These are phyloP conservation scores for Fallopia convolvulus DNA, from an alignment of 148 eudicot genomes.

Conservation along the genomic window DNA sequence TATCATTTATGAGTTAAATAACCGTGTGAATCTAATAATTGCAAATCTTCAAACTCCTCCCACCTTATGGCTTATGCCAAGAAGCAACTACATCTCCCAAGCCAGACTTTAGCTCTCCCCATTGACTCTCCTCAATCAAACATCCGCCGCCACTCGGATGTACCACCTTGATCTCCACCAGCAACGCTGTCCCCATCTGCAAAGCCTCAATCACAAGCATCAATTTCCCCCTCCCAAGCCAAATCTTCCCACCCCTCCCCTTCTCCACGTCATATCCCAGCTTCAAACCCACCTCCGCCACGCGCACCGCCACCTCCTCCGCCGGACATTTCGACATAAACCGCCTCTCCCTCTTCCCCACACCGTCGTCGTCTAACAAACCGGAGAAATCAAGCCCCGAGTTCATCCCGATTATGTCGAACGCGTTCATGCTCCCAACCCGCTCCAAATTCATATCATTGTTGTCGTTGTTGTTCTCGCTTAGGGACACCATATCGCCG, in stretches of 20 bases:
- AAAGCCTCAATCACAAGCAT: not conserved
- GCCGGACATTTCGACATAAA: not conserved
- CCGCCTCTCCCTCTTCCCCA: not conserved
- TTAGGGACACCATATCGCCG: not conserved
- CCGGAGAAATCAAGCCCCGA: not conserved
- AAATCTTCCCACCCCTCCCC: slow-evolving; percentile 1
- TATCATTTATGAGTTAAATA: too few species aligned
- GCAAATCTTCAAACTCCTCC: not conserved
- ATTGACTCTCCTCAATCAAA: not conserved
- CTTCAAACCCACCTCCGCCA: not conserved
- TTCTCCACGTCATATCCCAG: not conserved
- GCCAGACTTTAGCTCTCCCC: not conserved
- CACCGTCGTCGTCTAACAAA: not conserved
- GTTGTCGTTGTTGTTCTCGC: not conserved
- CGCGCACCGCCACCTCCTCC: not conserved
- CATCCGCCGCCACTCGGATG: not conserved
- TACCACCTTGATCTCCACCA: slow-evolving; percentile 9
- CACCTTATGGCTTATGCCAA: not conserved
- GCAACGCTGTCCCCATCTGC: not conserved
- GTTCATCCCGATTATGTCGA: slow-evolving; percentile 9
- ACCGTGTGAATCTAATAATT: too few species aligned
- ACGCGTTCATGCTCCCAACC: not conserved
- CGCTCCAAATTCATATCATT: not conserved
- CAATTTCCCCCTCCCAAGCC: slow-evolving; percentile 2
- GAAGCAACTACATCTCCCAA: not conserved